phyloP scores from a whole-genome alignment of 306 rosid genomes.

The Crotalaria pallida region DNA sequence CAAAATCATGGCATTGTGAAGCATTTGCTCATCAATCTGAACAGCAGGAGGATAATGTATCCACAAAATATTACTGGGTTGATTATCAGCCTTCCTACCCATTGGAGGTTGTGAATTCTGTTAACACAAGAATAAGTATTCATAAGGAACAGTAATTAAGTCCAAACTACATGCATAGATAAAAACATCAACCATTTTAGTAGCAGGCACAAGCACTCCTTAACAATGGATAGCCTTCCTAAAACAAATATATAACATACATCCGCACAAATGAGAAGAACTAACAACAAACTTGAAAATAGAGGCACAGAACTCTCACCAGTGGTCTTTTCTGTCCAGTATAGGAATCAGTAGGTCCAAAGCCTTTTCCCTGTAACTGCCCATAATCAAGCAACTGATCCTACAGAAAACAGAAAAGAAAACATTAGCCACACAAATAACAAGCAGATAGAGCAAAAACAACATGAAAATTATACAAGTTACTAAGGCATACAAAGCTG shows the following conservation, averaged over 20 bases:
- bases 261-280: not conserved
- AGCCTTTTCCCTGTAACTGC: conserved; percentile 55
- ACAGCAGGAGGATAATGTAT: conserved; percentile 87
- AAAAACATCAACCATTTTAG: not conserved
- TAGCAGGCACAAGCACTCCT: not conserved
- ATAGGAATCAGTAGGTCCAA: conserved; percentile 53
- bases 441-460: not conserved
- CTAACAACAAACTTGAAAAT: not conserved
- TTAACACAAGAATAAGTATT: conserved; percentile 21
- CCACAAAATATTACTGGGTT: conserved; percentile 78
- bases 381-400: conserved; percentile 73
- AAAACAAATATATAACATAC: not conserved
- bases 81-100: conserved; percentile 63
- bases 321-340: conserved; percentile 63
- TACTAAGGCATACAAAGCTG: not conserved
- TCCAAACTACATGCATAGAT: not conserved
- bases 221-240: not conserved
- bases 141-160: conserved; percentile 8
- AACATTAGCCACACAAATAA: conserved; percentile 24
- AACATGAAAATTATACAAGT: not conserved
- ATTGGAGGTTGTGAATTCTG: conserved; percentile 58
- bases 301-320: conserved; percentile 44
- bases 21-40: conserved; percentile 98
- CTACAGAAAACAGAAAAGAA: conserved; percentile 37
- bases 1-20: conserved; percentile 97